Evolutionary conservation across 345 rosid genomes (phyloP), one percentile per base, ranked within the genome.

Genomic region (Acer saccharum): DNA sequence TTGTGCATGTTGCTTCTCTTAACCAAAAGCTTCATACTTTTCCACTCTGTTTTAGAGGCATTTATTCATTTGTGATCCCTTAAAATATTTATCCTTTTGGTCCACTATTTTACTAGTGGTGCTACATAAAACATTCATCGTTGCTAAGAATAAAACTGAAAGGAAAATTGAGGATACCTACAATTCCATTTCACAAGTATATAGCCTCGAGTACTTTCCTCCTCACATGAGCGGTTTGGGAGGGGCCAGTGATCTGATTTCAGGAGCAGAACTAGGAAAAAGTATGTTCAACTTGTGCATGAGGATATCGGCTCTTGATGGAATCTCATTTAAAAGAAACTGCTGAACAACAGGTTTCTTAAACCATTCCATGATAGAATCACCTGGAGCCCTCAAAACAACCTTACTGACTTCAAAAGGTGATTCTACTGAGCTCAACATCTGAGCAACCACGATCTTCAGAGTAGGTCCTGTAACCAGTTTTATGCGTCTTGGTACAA

Each of bases 321-420:
- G 97, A 14, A 94, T 89, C 79, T 97, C 99, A 35, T 97, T 94
- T 70, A 97, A 76, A 62, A 94, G 97, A 84, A 96, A 96, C 83
- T 96, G 98, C 77, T 96, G 98, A 63, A 96, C 99, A 6, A 96
- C 91, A 16, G 98, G 98, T 75, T 96, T 96, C 89, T 94, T 93
- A 78, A 91, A 96, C 99, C 99, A 96, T 74, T 89, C 98, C 98
- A 96, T 92, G 6, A 96, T 90, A 71, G 87, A 82, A 67, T 93
- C 98, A 12, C 99, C 99, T 0, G 98, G 94, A 23, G 98, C 98
- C 62, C 98, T 87, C 78, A 93, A 77, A 77, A 96, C 98, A 48
- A 94, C 98, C 85, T 94, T 94, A 74, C 98, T 92, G 2, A 90
- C 99, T 83, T 96, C 99, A 75, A 96, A 96, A 32, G 98, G 98